A percentile compares a stretch with the other conserved stretches of the same genome.
Evolutionary conservation across 2,329 filamentous ascomycete species (phyloP).

Genomic region (Sporothrix variecibatus): DNA sequence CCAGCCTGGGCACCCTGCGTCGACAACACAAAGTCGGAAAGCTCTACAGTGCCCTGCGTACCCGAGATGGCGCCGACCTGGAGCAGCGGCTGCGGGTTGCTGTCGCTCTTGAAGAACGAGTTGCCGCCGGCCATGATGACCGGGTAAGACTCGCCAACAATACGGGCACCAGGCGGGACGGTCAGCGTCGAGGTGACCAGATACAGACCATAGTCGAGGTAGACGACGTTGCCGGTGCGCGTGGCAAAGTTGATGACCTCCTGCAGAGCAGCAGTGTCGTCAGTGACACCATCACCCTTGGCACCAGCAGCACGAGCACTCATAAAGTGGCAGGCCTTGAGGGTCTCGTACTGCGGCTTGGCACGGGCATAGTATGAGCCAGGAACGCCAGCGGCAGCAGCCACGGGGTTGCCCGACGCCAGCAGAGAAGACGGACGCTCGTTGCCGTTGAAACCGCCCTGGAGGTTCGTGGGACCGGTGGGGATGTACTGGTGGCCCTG

Average conservation of each 20-base stretch:
- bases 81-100: slow-evolving; percentile 63
- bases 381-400: slow-evolving; percentile 31
- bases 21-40: slow-evolving; percentile 71
- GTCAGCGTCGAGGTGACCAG: slow-evolving; percentile 49
- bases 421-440: slow-evolving; percentile 56
- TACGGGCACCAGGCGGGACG: slow-evolving; percentile 48
- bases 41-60: slow-evolving; percentile 65
- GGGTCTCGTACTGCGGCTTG: slow-evolving; percentile 70
- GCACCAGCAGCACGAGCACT: slow-evolving; percentile 41
- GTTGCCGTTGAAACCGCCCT: slow-evolving; percentile 51
- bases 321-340: slow-evolving; percentile 60
- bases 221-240: slow-evolving; percentile 52
- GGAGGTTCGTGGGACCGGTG: slow-evolving; percentile 45
- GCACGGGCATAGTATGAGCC: slow-evolving; percentile 61
- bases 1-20: slow-evolving; percentile 67
- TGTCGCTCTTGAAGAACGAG: slow-evolving; percentile 57
- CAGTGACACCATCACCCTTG: slow-evolving; percentile 55
- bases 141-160: slow-evolving; percentile 59
- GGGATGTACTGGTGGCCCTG: slow-evolving; percentile 66
- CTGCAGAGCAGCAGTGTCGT: slow-evolving; percentile 63
- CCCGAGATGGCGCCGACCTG: slow-evolving; percentile 59
- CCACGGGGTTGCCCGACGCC: neutral
- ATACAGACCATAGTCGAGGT: slow-evolving; percentile 60
- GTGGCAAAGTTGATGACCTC: slow-evolving; percentile 54
- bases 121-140: slow-evolving; percentile 42